Conservation (phyloP, 208 protist species). For the Leishmania gerbilli region DNA sequence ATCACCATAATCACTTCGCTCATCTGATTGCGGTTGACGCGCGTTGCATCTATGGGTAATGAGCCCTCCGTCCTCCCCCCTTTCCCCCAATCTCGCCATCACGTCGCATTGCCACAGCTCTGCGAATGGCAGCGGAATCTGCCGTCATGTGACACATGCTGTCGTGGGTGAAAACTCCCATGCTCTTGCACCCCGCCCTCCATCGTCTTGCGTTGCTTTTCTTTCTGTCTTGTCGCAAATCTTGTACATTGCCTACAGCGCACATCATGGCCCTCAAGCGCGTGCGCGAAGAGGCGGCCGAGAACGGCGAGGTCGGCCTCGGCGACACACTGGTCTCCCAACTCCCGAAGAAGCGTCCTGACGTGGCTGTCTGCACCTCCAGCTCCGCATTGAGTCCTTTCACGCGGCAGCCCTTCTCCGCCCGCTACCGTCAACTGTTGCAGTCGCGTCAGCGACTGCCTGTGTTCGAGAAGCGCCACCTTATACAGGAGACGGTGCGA, state of each 20-base stretch:
- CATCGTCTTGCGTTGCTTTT: neutral
- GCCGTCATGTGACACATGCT: neutral
- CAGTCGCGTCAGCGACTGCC: conserved; percentile 54
- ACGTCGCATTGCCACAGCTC: no score
- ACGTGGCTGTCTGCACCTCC: neutral
- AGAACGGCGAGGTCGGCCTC: neutral
- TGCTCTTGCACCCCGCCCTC: conserved; percentile 5
- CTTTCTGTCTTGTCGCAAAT: neutral
- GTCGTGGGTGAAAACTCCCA: neutral
- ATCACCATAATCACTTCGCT: neutral
- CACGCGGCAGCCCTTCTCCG: conserved; percentile 49
- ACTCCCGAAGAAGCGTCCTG: neutral
- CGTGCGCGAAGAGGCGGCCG: neutral
- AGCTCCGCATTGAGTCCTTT: conserved; percentile 36
- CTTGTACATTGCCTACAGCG: neutral
- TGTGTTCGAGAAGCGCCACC: conserved; percentile 50
- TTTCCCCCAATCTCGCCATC: neutral
- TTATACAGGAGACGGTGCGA: conserved; percentile 73
- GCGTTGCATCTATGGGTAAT: neutral
- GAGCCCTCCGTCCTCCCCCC: no score
- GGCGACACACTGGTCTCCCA: neutral
- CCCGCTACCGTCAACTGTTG: conserved; percentile 52
- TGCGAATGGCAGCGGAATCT: neutral
- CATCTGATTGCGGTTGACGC: neutral
- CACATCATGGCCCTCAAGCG: conserved; percentile 10